Percentiles rank a stretch among this genome's conserved stretches.
Evolutionary conservation across 2,329 filamentous ascomycete species (phyloP).

Genomic region (Xylariales sp.): DNA sequence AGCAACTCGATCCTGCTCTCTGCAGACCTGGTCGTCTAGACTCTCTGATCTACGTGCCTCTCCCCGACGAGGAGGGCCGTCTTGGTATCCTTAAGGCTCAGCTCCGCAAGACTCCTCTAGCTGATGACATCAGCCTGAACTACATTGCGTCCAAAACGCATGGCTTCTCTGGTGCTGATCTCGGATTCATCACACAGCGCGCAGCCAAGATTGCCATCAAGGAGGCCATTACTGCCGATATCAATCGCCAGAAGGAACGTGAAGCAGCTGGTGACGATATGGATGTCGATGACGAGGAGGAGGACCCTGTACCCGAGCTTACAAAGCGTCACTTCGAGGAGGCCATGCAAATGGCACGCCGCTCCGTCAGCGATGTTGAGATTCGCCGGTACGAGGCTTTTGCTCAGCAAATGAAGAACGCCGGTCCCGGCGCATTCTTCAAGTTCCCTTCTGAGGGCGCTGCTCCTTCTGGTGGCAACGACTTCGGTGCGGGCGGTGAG

Average conservation of each 20-base stretch:
- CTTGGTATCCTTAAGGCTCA: constrained; percentile 89
- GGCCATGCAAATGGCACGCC: constrained; percentile 91
- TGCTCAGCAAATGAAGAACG: constrained; percentile 98
- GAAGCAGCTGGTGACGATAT: constrained; percentile 78
- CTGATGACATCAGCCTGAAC: constrained; percentile 77
- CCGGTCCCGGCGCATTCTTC: constrained; percentile 94
- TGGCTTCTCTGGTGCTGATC: constrained; percentile 98
- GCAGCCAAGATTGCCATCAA: constrained; percentile 99
- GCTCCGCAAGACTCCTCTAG: constrained; percentile 95
- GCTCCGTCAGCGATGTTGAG: constrained; percentile 94
- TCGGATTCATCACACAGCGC: constrained; percentile 97
- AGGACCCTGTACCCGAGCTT: constrained; percentile 93
- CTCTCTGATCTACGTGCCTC: constrained; percentile 95
- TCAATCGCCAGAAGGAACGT: constrained; percentile 88
- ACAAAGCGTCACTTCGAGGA: constrained; percentile 98
- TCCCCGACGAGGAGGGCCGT: constrained; percentile 88
- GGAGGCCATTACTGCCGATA: constrained; percentile 84
- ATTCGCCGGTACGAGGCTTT: constrained; percentile 98
- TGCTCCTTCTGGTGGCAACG: constrained; percentile 63
- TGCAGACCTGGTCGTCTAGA: constrained; percentile 98
- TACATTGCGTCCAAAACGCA: constrained; percentile 97
- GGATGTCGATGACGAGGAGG: constrained; percentile 78
- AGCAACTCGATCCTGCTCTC: constrained; percentile 96
- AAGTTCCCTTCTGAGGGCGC: constrained; percentile 78
- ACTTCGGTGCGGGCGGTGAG: constrained; percentile 82